Conservation (phyloP, 192 early-diverging fungal genomes). For the Entomortierella beljakovae region DNA sequence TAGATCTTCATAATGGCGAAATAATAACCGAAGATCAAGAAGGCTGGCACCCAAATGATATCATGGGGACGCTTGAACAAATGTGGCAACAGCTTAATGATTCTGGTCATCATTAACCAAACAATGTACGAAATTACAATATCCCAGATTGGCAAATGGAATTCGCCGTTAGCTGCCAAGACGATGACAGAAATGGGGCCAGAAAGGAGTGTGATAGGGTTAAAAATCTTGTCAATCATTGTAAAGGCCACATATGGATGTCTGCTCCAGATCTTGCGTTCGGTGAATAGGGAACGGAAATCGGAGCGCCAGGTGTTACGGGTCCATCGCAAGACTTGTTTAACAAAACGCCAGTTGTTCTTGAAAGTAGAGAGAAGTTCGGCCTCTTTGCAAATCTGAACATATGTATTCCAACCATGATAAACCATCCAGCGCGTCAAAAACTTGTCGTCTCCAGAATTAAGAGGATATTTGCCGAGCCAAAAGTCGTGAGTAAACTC, state of each 20-base stretch:
- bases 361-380: constrained; percentile 80
- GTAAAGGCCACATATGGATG: constrained; percentile 80
- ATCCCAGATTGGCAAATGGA: constrained; percentile 69
- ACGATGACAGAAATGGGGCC: constrained; percentile 71
- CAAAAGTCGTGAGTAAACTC: constrained; percentile 79
- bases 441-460: constrained; percentile 82
- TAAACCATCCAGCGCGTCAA: constrained; percentile 80
- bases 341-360: constrained; percentile 80
- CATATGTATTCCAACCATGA: constrained; percentile 76
- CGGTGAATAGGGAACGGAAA: constrained; percentile 70
- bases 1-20: constrained; percentile 80
- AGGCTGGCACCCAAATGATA: constrained; percentile 70
- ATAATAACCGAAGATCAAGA: constrained; percentile 76
- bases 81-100: constrained; percentile 76
- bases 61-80: constrained; percentile 74
- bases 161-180: constrained; percentile 57
- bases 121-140: constrained; percentile 68
- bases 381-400: constrained; percentile 75
- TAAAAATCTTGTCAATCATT: constrained; percentile 82
- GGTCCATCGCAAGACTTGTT: constrained; percentile 80
- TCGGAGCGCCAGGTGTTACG: constrained; percentile 82
- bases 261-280: constrained; percentile 73
- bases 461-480: constrained; percentile 76
- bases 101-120: constrained; percentile 73
- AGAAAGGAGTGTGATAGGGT: constrained; percentile 77